Conservation (phyloP, 2,329 filamentous ascomycete species). For the Hymenoscyphus fructigenus region DNA sequence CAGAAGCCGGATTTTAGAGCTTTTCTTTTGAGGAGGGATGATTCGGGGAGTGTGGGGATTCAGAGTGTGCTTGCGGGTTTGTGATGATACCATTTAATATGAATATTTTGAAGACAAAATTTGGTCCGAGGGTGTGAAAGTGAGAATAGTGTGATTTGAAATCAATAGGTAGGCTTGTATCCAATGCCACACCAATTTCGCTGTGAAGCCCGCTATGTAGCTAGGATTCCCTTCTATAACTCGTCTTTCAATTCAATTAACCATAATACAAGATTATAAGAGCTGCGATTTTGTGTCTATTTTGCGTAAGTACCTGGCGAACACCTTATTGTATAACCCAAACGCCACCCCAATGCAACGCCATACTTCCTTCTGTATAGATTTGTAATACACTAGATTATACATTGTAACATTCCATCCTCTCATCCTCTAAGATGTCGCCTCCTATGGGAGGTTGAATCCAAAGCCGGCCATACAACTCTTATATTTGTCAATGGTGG, state of each 20-base stretch:
- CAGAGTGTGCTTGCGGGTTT: conserved; percentile 70
- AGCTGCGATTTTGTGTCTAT: conserved; percentile 28
- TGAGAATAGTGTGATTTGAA: not conserved
- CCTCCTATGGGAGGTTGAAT: conserved; percentile 57
- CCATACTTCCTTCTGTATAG: conserved; percentile 8
- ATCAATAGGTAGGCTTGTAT: not conserved
- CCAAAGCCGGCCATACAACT: conserved; percentile 92
- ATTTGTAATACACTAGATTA: conserved; percentile 15
- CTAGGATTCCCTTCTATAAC: not conserved
- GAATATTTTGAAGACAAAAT: not conserved
- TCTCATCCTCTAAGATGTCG: conserved; percentile 8
- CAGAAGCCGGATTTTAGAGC: conserved; percentile 73
- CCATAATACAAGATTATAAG: conserved; percentile 6
- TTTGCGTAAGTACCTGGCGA: not conserved
- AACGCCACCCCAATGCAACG: conserved; percentile 32
- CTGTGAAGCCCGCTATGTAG: not conserved
- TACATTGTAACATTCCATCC: conserved; percentile 5
- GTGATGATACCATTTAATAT: conserved; percentile 25
- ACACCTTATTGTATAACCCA: conserved; percentile 17
- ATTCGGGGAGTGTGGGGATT: conserved; percentile 76
- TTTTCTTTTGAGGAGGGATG: conserved; percentile 83
- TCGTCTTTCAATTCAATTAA: not conserved
- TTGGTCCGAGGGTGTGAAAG: not conserved
- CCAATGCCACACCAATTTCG: not conserved
- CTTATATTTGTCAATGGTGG: conserved; percentile 81